A percentile compares a stretch with the other conserved stretches of the same genome.
phyloP scores from a whole-genome alignment of 176 grass and related monocot genomes.

The Avena sativa region DNA sequence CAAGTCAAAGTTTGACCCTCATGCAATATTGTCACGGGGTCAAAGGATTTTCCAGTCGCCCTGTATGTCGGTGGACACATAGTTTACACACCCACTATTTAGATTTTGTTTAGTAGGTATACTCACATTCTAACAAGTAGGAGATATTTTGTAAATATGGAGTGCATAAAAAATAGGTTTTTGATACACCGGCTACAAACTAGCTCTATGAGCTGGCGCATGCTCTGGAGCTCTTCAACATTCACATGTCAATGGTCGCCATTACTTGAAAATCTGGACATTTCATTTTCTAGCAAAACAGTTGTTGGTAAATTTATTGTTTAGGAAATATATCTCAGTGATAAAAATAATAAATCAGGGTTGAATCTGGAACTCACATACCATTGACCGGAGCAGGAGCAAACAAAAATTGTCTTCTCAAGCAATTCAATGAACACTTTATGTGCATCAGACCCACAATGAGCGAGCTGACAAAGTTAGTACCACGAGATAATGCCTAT shows the following conservation, averaged over 20 bases:
- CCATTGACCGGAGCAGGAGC: too few relatives aligned
- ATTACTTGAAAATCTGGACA: not conserved
- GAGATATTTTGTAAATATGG: not conserved
- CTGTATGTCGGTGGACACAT: not conserved
- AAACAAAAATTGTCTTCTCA: too few relatives aligned
- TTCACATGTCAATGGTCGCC: not conserved
- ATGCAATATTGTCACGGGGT: conserved; percentile 44
- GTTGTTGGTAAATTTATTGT: not conserved
- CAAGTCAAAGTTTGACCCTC: conserved; percentile 65
- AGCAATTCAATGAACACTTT: too few relatives aligned
- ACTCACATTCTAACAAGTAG: not conserved
- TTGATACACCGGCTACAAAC: not conserved
- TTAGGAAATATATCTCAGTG: not conserved
- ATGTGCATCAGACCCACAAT: too few relatives aligned
- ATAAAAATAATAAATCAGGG: not conserved
- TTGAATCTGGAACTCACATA: too few relatives aligned
- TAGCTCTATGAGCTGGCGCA: not conserved
- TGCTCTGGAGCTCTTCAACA: not conserved
- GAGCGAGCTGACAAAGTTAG: too few relatives aligned
- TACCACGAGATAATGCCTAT: too few relatives aligned
- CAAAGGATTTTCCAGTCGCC: conserved; percentile 14
- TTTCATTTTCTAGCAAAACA: not conserved
- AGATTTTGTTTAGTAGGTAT: not conserved
- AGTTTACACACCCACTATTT: not conserved
- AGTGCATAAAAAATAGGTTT: not conserved